Percentiles rank a stretch among this genome's conserved stretches.
phyloP scores from a whole-genome alignment of 2,329 filamentous ascomycete species.

The Apiospora arundinis region DNA sequence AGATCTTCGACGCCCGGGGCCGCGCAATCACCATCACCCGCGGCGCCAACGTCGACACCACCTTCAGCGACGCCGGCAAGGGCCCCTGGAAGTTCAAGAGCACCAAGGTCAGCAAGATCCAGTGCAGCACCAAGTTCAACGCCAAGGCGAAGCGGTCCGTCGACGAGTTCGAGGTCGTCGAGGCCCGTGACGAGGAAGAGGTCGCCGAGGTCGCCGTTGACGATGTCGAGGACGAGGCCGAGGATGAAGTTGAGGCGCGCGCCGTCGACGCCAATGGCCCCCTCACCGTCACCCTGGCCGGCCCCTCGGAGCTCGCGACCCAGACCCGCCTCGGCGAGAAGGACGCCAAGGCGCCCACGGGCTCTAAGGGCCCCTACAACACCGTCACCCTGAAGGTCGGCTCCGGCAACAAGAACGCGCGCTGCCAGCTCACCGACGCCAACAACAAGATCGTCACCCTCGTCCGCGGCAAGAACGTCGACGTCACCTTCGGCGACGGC shows the following conservation, averaged over 20 bases:
- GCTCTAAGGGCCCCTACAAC: constrained; percentile 2
- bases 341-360: constrained; percentile 9
- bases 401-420: neutral
- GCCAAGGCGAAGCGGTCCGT: neutral
- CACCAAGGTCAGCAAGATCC: neutral
- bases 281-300: neutral
- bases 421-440: constrained; percentile 5
- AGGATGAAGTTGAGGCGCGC: neutral
- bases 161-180: neutral
- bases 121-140: constrained; percentile 19
- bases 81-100: constrained; percentile 17
- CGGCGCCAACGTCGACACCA: constrained; percentile 17
- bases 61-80: constrained; percentile 20
- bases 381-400: neutral
- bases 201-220: too few species aligned
- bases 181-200: neutral
- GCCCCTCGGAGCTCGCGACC: constrained; percentile 11
- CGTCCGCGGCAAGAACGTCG: constrained; percentile 1
- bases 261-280: neutral
- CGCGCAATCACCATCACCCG: neutral
- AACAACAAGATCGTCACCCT: constrained; percentile 13
- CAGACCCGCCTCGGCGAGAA: neutral
- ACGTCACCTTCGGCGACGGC: neutral
- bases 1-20: neutral
- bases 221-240: too few species aligned